Evolutionary conservation across 2,329 filamentous ascomycete species (phyloP), one percentile per base, ranked within the genome.

Genomic region (Cladophialophora exuberans): DNA sequence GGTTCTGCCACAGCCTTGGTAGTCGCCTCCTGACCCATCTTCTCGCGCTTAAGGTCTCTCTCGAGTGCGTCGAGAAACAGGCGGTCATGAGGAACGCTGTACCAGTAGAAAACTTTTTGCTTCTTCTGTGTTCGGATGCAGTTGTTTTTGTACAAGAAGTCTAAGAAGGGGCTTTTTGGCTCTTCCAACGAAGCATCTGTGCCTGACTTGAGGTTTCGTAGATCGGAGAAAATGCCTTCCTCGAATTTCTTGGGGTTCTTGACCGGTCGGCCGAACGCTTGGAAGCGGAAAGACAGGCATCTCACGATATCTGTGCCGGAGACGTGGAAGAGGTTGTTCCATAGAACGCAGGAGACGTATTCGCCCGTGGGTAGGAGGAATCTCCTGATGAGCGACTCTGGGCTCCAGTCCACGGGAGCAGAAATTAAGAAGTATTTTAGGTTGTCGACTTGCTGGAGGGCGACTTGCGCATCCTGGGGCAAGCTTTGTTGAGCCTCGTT

Each of bases 241-340:
- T 99, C 94, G 70, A 99, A 99, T 76, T 99, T 99, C 80, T 99
- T 99, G 35, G 93, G 95, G 80, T 99, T 99, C 82, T 97, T 97
- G 59, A 99, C 94, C 1, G 94, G 94, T 54, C 94, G 90, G 66
- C 94, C 94, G 70, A 99, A 99, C 47, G 94, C 94, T 78, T 97
- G 94, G 78, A 99, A 99, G 71, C 94, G 84, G 79, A 99, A 99
- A 6, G 94, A 95, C 41, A 99, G 83, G 70, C 94, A 99, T 83
- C 94, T 87, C 59, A 99, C 94, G 69, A 99, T 99, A 74, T 99
- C 94, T 65, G 94, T 99, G 61, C 94, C 94, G 22, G 94, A 97
- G 69, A 99, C 96, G 81, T 99, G 94, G 74, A 99, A 99, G 66
- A 99, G 89, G 72, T 96, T 97, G 81, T 93, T 97, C 86, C 94